Conservation (phyloP, 179 eudicot species). For the Silene vulgaris region DNA sequence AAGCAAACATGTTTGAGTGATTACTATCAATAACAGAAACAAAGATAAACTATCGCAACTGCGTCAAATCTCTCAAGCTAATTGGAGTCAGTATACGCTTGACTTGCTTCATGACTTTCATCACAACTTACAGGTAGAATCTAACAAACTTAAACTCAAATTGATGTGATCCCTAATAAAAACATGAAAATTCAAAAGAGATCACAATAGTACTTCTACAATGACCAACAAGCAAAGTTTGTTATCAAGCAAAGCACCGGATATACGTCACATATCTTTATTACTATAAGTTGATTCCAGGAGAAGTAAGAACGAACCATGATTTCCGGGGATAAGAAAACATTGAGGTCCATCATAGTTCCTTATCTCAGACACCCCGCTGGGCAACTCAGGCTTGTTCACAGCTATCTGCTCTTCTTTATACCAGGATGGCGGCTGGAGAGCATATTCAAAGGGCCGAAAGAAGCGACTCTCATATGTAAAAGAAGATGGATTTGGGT, state of each 20-base stretch:
- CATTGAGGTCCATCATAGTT: constrained; percentile 94
- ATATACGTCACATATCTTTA: neutral
- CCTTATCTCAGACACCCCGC: constrained; percentile 60
- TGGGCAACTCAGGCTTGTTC: constrained; percentile 94
- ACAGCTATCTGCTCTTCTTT: constrained; percentile 83
- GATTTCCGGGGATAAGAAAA: constrained; percentile 94
- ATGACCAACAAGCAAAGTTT: neutral
- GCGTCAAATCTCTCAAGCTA: neutral
- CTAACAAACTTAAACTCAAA: neutral
- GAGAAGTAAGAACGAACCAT: constrained; percentile 52
- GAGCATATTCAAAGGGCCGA: constrained; percentile 91
- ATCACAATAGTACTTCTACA: neutral
- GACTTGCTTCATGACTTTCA: neutral
- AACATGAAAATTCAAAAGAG: neutral
- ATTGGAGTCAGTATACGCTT: neutral
- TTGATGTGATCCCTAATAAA: too few relatives aligned
- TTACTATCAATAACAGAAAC: neutral
- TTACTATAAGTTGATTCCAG: neutral
- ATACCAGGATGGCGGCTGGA: constrained; percentile 85
- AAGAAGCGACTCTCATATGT: constrained; percentile 83
- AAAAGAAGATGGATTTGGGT: constrained; percentile 88
- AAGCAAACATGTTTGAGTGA: neutral
- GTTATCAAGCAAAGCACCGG: neutral
- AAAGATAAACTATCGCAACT: neutral
- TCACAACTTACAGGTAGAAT: neutral